Evolutionary conservation across 495 filamentous ascomycete genomes (phyloP).

Genomic region (Penicillium argentinense): DNA sequence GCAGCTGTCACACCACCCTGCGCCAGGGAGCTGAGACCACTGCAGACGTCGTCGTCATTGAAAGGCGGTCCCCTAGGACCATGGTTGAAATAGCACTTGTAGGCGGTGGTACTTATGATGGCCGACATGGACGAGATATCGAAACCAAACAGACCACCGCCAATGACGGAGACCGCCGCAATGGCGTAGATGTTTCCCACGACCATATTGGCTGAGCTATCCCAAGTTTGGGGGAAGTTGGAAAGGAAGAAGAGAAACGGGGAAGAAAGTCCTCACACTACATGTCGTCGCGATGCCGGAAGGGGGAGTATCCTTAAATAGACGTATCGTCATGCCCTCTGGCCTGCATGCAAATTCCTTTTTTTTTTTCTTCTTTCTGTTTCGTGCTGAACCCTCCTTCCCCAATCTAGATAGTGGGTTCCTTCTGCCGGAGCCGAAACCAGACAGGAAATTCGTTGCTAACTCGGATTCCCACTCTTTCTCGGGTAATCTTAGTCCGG

Average conservation of each 20-base stretch:
- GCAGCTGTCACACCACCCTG: constrained; percentile 66
- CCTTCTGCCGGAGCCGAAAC: constrained; percentile 7
- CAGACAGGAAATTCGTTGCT: constrained; percentile 1
- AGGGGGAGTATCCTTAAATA: constrained; percentile 8
- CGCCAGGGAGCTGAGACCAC: constrained; percentile 45
- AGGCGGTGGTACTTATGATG: constrained; percentile 42
- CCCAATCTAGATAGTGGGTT: constrained; percentile 7
- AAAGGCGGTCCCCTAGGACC: constrained; percentile 32
- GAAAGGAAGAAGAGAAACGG: background rate
- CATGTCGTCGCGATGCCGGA: constrained; percentile 1
- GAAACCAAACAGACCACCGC: constrained; percentile 80
- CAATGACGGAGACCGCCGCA: constrained; percentile 71
- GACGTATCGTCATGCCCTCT: constrained; percentile 4
- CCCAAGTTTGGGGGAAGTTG: constrained; percentile 2
- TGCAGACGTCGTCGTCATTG: constrained; percentile 37
- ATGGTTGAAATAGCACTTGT: constrained; percentile 67
- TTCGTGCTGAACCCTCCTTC: background rate
- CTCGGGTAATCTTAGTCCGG: constrained; percentile 14
- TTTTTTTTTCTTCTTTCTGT: constrained; percentile 3
- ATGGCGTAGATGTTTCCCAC: constrained; percentile 72
- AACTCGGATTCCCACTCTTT: constrained; percentile 4
- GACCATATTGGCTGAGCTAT: constrained; percentile 31
- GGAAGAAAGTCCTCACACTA: background rate
- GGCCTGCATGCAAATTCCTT: constrained; percentile 3
- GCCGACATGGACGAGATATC: constrained; percentile 82